These are phyloP conservation scores for Echria macrotheca DNA, from an alignment of 495 filamentous ascomycete species.

Conservation along the genomic window DNA sequence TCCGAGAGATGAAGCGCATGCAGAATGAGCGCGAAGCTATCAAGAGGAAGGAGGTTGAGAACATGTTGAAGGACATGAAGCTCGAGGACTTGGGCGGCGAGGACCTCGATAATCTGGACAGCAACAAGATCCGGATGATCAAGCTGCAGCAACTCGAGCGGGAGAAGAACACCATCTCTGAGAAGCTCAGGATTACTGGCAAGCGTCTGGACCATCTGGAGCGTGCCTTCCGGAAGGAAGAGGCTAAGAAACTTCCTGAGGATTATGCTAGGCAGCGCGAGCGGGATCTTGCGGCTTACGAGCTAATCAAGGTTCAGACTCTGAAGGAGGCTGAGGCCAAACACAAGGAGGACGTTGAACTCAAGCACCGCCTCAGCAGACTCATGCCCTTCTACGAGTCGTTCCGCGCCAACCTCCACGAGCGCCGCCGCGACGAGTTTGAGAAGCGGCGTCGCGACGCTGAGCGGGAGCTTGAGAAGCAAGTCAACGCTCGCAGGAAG, in stretches of 20 bases:
- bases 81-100: conserved; percentile 76
- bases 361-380: conserved; percentile 84
- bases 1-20: conserved; percentile 82
- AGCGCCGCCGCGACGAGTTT: conserved; percentile 89
- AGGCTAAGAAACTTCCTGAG: conserved; percentile 80
- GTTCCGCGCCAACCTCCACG: conserved; percentile 72
- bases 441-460: conserved; percentile 86
- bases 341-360: conserved; percentile 79
- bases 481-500: conserved; percentile 79
- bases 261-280: conserved; percentile 85
- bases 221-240: conserved; percentile 91
- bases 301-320: conserved; percentile 67
- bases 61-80: conserved; percentile 91
- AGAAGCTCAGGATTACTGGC: conserved; percentile 82
- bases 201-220: conserved; percentile 98
- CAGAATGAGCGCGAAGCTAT: conserved; percentile 88
- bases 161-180: conserved; percentile 90
- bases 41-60: conserved; percentile 88
- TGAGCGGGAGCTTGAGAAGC: conserved; percentile 81
- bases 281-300: conserved; percentile 73
- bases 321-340: conserved; percentile 76
- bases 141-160: conserved; percentile 94
- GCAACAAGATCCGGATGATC: conserved; percentile 81
- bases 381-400: conserved; percentile 74
- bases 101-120: conserved; percentile 74